These are phyloP conservation scores for Dothideomycetes sp. DNA, from an alignment of 2,329 filamentous ascomycete species.

Conservation along the genomic window DNA sequence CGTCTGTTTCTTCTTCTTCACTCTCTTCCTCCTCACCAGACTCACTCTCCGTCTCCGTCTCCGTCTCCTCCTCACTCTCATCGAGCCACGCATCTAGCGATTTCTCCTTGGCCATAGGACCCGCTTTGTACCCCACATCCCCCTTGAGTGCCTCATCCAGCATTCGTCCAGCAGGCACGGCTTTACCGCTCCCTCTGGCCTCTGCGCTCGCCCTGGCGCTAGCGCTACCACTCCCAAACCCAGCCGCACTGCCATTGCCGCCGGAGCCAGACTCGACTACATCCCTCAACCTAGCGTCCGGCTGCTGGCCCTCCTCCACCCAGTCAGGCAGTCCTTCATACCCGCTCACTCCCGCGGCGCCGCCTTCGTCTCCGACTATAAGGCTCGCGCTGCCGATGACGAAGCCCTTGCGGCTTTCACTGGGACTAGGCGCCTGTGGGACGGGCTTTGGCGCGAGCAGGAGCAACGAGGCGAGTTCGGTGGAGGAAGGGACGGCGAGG, in stretches of 20 bases:
- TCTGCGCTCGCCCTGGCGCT: no score
- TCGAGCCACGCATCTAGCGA: slow-evolving; percentile 89
- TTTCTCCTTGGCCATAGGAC: slow-evolving; percentile 46
- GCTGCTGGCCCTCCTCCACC: slow-evolving; percentile 72
- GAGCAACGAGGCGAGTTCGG: slow-evolving; percentile 79
- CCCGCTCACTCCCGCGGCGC: slow-evolving; percentile 62
- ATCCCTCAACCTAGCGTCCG: slow-evolving; percentile 62
- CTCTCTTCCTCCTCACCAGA: no score
- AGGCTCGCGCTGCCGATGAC: slow-evolving; percentile 76
- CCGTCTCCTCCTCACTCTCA: slow-evolving; percentile 52
- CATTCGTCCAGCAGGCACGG: slow-evolving; percentile 49
- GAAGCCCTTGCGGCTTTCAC: slow-evolving; percentile 67
- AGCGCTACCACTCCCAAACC: no score
- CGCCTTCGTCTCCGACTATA: slow-evolving; percentile 66
- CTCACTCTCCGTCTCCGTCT: slow-evolving; percentile 38
- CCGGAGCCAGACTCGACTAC: no score
- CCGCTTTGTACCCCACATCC: slow-evolving; percentile 30
- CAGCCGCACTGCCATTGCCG: no score
- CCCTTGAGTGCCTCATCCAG: slow-evolving; percentile 47
- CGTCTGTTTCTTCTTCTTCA: slow-evolving; percentile 41
- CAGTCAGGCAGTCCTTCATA: slow-evolving; percentile 75
- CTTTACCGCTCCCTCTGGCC: slow-evolving; percentile 19
- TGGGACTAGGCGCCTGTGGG: slow-evolving; percentile 80
- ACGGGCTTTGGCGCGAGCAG: slow-evolving; percentile 90
- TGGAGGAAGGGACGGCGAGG: slow-evolving; percentile 60